Conservation (phyloP, 306 rosid genomes). For the Albizia julibrissin region DNA sequence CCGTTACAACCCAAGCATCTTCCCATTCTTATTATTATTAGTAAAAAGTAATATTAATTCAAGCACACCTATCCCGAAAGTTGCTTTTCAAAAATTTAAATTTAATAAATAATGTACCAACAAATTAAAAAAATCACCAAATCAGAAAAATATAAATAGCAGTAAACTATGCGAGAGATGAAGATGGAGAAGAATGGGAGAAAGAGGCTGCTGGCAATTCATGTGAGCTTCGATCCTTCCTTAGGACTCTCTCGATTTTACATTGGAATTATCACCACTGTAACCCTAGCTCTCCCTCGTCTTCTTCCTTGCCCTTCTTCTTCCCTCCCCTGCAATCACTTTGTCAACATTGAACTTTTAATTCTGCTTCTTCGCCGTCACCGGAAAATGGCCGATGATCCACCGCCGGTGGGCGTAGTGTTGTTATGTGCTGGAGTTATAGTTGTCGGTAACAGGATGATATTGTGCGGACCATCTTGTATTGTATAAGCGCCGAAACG, state of each 20-base stretch:
- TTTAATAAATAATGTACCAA: too few relatives aligned
- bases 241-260: conserved; percentile 24
- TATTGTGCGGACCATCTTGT: neutral
- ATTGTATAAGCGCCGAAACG: conserved; percentile 11
- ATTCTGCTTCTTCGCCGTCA: conserved; percentile 21
- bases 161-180: neutral
- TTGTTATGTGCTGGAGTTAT: conserved; percentile 37
- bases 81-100: too few relatives aligned
- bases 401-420: conserved; percentile 33
- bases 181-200: conserved; percentile 18
- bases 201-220: neutral
- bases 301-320: conserved; percentile 37
- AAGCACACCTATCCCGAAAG: neutral
- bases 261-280: conserved; percentile 26
- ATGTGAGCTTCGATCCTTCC: conserved; percentile 10
- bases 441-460: conserved; percentile 2
- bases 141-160: neutral
- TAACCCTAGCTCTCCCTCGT: conserved; percentile 38
- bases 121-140: too few relatives aligned
- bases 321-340: neutral
- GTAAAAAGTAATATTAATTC: too few relatives aligned
- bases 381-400: conserved; percentile 53
- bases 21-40: neutral
- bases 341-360: conserved; percentile 26
- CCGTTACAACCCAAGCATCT: neutral